phyloP scores from a whole-genome alignment of 441 rosid genomes.

The Biscutella auriculata region DNA sequence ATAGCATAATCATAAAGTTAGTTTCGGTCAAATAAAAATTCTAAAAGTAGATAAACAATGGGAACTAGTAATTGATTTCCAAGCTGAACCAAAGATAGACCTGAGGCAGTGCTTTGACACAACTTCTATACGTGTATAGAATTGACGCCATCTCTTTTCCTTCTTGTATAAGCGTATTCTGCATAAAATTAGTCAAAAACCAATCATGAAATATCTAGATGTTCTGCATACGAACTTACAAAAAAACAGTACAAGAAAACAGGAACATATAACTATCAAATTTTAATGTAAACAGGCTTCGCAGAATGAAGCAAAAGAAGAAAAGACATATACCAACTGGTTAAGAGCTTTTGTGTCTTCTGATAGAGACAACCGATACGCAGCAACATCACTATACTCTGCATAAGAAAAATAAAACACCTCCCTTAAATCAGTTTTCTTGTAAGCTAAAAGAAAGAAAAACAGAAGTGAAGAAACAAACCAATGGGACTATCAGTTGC shows the following conservation, averaged over 20 bases:
- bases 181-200: constrained; percentile 6
- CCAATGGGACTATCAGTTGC: constrained; percentile 87
- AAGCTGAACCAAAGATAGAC: no score
- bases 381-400: constrained; percentile 93
- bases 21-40: neutral
- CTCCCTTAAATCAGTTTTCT: neutral
- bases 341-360: constrained; percentile 98
- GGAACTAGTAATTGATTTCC: neutral
- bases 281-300: neutral
- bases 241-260: no score
- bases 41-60: neutral
- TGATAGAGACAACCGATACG: constrained; percentile 80
- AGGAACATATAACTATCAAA: neutral
- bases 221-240: no score
- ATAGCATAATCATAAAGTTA: neutral
- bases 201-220: neutral
- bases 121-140: constrained; percentile 92
- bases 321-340: constrained; percentile 61
- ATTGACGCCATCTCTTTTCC: constrained; percentile 97
- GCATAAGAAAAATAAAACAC: neutral
- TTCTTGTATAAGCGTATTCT: constrained; percentile 87
- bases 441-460: neutral
- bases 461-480: constrained; percentile 9
- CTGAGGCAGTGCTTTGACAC: constrained; percentile 99
- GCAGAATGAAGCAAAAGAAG: neutral